Conservation (phyloP, 176 grass and related monocot genomes). For the Hyparrhenia diplandra region DNA sequence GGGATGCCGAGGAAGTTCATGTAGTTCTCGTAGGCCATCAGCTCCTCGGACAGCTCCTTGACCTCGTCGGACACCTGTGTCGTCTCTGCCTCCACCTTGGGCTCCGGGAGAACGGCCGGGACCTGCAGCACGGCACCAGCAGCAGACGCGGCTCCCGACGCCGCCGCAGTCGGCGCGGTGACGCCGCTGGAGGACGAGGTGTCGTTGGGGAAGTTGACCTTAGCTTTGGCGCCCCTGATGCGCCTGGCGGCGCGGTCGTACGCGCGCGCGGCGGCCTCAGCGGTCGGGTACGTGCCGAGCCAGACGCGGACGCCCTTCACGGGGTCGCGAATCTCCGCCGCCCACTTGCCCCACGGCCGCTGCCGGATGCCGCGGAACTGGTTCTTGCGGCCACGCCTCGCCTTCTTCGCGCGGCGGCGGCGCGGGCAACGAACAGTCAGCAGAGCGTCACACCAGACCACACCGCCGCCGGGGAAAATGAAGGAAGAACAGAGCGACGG, state of each 20-base stretch:
- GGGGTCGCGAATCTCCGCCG: constrained; percentile 89
- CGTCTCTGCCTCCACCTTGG: constrained; percentile 20
- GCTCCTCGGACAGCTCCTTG: constrained; percentile 71
- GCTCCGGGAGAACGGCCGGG: not conserved
- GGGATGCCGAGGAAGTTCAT: constrained; percentile 87
- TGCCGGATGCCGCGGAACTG: constrained; percentile 79
- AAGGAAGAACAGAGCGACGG: not conserved
- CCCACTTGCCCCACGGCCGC: constrained; percentile 83
- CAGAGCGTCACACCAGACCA: not conserved
- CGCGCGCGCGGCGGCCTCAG: constrained; percentile 78
- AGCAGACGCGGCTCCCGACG: too few species aligned
- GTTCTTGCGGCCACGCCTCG: constrained; percentile 66
- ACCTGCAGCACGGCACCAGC: not conserved
- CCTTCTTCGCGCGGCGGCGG: constrained; percentile 39
- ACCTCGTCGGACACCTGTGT: constrained; percentile 40
- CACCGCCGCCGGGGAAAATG: not conserved
- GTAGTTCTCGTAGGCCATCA: constrained; percentile 79
- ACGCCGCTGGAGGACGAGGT: not conserved
- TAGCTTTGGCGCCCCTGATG: constrained; percentile 89
- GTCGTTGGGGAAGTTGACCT: constrained; percentile 91
- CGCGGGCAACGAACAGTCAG: not conserved
- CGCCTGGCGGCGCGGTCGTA: constrained; percentile 85
- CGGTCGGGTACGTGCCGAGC: constrained; percentile 85
- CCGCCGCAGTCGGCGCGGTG: not conserved
- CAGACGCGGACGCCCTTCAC: constrained; percentile 92